phyloP scores from a whole-genome alignment of 2,329 filamentous ascomycete genomes.

The Ceratocystis alfenasii region DNA sequence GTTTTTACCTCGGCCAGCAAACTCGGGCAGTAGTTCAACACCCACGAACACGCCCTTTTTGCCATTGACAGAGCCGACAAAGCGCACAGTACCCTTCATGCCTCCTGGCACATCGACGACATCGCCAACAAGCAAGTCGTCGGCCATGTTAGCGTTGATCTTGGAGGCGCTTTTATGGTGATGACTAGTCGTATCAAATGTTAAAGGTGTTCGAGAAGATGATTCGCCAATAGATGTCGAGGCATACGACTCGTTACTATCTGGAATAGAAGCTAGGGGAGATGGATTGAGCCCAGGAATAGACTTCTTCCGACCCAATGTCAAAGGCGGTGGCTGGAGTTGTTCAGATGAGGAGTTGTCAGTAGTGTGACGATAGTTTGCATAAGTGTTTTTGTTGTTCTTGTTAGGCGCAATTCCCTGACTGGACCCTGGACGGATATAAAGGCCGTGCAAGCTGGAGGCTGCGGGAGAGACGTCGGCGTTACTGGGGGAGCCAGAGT shows the following conservation, averaged over 20 bases:
- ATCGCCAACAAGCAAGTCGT: conserved; percentile 61
- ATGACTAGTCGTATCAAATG: conserved; percentile 28
- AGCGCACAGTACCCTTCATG: conserved; percentile 83
- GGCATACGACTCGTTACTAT: conserved; percentile 53
- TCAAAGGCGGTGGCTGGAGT: conserved; percentile 16
- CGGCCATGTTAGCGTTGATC: conserved; percentile 25
- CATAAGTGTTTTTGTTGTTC: neutral
- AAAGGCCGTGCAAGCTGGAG: conserved; percentile 20
- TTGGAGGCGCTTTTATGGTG: conserved; percentile 24
- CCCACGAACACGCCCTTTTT: conserved; percentile 89
- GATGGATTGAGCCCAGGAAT: conserved; percentile 54
- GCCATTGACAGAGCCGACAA: conserved; percentile 72
- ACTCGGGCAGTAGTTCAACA: conserved; percentile 74
- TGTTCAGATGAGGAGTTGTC: conserved; percentile 1
- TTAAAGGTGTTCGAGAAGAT: conserved; percentile 25
- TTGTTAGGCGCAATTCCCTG: conserved; percentile 4
- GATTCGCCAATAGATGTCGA: conserved; percentile 35
- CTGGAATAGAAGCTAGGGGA: conserved; percentile 53
- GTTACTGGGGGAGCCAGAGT: conserved; percentile 1
- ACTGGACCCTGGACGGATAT: conserved; percentile 12
- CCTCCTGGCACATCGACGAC: conserved; percentile 82
- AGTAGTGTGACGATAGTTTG: neutral
- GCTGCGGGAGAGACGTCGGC: conserved; percentile 12
- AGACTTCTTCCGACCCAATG: conserved; percentile 51
- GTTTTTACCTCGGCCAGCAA: conserved; percentile 79